Percentiles rank a stretch among this genome's conserved stretches.
These are phyloP conservation scores for Phytopythium boreale DNA, from an alignment of 352 stramenopile species.

Conservation along the genomic window DNA sequence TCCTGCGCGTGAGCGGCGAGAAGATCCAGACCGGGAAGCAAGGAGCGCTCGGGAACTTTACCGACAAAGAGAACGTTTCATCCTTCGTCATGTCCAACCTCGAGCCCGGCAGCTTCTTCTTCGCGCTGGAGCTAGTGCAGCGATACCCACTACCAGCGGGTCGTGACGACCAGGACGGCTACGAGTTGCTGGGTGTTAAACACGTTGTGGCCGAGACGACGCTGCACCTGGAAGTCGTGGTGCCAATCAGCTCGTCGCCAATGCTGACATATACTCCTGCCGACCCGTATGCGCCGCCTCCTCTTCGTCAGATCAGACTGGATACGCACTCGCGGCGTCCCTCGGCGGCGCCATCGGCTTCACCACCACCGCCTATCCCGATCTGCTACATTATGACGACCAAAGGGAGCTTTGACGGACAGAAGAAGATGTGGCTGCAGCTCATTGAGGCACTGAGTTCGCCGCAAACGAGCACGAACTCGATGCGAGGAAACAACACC, in stretches of 20 bases:
- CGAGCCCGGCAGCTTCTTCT: slow-evolving; percentile 49
- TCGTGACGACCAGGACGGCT: background rate
- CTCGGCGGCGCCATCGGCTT: background rate
- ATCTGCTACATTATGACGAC: slow-evolving; percentile 40
- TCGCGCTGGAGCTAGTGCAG: slow-evolving; percentile 27
- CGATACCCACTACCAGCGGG: background rate
- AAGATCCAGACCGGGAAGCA: slow-evolving; percentile 20
- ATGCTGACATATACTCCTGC: slow-evolving; percentile 1
- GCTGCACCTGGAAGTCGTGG: slow-evolving; percentile 50
- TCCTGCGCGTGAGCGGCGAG: slow-evolving; percentile 31
- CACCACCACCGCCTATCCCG: slow-evolving; percentile 5
- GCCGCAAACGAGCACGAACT: background rate
- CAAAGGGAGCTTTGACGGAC: slow-evolving; percentile 36
- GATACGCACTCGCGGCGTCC: background rate
- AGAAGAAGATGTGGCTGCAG: slow-evolving; percentile 64
- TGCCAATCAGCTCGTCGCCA: slow-evolving; percentile 17
- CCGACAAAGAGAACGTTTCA: background rate
- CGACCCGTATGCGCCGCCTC: background rate
- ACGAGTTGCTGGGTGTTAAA: background rate
- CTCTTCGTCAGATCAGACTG: background rate
- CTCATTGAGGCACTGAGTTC: slow-evolving; percentile 31
- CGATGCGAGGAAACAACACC: background rate
- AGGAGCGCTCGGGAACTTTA: slow-evolving; percentile 1
- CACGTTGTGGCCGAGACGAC: slow-evolving; percentile 9
- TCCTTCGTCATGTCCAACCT: slow-evolving; percentile 21